phyloP scores from a whole-genome alignment of 2,329 filamentous ascomycete genomes.

The Metarhizium guizhouense region DNA sequence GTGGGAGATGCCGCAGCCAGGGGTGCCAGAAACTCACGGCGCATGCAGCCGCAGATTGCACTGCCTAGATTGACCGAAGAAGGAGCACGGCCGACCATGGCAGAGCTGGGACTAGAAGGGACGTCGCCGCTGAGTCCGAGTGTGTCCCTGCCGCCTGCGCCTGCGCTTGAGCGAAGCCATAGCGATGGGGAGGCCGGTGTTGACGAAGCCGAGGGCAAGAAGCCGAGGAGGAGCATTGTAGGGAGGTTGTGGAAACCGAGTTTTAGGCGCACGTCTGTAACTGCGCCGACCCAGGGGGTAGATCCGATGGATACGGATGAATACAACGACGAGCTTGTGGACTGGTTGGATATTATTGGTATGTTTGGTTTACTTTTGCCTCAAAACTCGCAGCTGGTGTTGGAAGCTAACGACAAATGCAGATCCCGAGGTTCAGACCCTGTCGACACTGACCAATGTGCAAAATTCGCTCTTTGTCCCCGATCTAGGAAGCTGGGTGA shows the following conservation, averaged over 20 bases:
- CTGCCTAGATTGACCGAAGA: constrained; percentile 32
- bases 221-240: constrained; percentile 2
- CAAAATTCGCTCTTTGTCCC: constrained; percentile 86
- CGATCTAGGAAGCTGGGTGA: constrained; percentile 65
- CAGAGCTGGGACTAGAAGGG: constrained; percentile 19
- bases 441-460: constrained; percentile 79
- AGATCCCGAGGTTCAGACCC: constrained; percentile 77
- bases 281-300: constrained; percentile 4
- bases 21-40: constrained; percentile 19
- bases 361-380: constrained; percentile 4
- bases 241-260: constrained; percentile 4
- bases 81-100: constrained; percentile 24
- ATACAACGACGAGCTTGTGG: constrained; percentile 29
- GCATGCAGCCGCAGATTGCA: constrained; percentile 22
- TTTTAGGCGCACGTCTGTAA: background rate
- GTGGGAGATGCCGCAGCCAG: constrained; percentile 9
- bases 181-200: background rate
- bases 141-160: constrained; percentile 17
- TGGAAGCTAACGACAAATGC: background rate
- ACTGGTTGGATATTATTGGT: constrained; percentile 32
- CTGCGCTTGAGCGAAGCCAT: background rate
- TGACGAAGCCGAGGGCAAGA: background rate
- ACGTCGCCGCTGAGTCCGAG: constrained; percentile 15
- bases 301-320: constrained; percentile 18
- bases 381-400: background rate